Evolutionary conservation across 2,329 filamentous ascomycete genomes (phyloP).

Genomic region (Phyllosticta capitalensis): DNA sequence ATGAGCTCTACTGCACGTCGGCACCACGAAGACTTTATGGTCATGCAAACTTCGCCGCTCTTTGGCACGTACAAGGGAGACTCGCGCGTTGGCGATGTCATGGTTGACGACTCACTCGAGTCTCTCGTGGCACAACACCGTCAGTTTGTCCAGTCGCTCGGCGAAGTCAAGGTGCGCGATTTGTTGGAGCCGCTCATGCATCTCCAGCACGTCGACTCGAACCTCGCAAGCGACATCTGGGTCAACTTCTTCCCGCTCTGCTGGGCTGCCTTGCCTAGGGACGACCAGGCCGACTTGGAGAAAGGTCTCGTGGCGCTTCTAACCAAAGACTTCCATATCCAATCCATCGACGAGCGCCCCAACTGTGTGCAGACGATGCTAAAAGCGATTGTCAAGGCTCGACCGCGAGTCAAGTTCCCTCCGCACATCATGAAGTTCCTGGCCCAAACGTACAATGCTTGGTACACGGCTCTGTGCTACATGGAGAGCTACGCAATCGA

Average conservation of each 20-base stretch:
- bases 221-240: conserved; percentile 84
- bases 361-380: conserved; percentile 92
- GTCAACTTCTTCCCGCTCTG: conserved; percentile 82
- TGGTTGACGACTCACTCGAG: conserved; percentile 77
- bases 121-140: conserved; percentile 66
- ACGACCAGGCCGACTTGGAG: conserved; percentile 84
- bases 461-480: conserved; percentile 89
- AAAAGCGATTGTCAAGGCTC: conserved; percentile 74
- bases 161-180: conserved; percentile 79
- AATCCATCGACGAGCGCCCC: conserved; percentile 87
- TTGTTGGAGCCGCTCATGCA: conserved; percentile 83
- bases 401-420: conserved; percentile 82
- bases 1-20: conserved; percentile 70
- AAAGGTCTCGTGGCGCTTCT: conserved; percentile 82
- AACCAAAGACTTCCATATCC: conserved; percentile 90
- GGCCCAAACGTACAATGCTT: conserved; percentile 87
- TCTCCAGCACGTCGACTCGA: conserved; percentile 78
- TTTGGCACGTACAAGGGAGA: conserved; percentile 69
- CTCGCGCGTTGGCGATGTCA: conserved; percentile 49
- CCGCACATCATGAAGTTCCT: conserved; percentile 94
- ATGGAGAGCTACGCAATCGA: conserved; percentile 82
- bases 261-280: conserved; percentile 79
- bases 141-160: conserved; percentile 73
- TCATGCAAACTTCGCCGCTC: conserved; percentile 63
- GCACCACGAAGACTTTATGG: conserved; percentile 73